Conservation (phyloP, 805 yeast species). For the Kuraishia piskuri region DNA sequence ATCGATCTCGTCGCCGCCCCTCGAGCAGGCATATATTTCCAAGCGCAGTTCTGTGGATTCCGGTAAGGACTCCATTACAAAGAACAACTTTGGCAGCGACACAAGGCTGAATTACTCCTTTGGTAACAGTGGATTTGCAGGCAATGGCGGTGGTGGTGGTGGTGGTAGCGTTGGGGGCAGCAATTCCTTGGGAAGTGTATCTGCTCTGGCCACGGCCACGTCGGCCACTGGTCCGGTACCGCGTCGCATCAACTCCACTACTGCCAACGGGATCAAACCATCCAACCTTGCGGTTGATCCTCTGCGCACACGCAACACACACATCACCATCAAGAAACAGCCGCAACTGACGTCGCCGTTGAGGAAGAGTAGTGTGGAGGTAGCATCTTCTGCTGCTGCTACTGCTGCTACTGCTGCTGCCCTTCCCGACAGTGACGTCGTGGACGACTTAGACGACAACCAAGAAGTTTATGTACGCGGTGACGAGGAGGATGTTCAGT, state of each 20-base stretch:
- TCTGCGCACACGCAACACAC: conserved; percentile 50
- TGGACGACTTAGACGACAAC: not conserved
- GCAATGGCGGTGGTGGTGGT: not conserved
- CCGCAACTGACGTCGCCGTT: conserved; percentile 19
- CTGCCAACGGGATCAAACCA: conserved; percentile 35
- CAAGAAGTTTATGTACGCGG: too few relatives aligned
- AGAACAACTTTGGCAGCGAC: not conserved
- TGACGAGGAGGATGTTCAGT: not conserved
- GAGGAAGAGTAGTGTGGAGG: not conserved
- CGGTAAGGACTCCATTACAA: not conserved
- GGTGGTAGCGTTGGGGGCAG: not conserved
- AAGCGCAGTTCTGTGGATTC: conserved; percentile 11
- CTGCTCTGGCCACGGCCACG: not conserved
- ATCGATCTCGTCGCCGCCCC: not conserved
- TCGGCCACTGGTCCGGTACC: not conserved
- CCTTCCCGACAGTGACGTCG: conserved; percentile 2
- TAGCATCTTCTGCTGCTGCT: not conserved
- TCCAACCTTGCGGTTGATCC: conserved; percentile 67
- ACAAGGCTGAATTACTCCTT: not conserved
- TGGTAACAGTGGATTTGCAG: not conserved
- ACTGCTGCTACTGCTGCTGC: too few relatives aligned
- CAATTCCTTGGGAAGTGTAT: not conserved
- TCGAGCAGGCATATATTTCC: conserved; percentile 7
- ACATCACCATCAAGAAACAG: conserved; percentile 61
- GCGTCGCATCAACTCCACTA: conserved; percentile 13